Conservation (phyloP, 2,329 filamentous ascomycete species). For the Clathrospora elynae region DNA sequence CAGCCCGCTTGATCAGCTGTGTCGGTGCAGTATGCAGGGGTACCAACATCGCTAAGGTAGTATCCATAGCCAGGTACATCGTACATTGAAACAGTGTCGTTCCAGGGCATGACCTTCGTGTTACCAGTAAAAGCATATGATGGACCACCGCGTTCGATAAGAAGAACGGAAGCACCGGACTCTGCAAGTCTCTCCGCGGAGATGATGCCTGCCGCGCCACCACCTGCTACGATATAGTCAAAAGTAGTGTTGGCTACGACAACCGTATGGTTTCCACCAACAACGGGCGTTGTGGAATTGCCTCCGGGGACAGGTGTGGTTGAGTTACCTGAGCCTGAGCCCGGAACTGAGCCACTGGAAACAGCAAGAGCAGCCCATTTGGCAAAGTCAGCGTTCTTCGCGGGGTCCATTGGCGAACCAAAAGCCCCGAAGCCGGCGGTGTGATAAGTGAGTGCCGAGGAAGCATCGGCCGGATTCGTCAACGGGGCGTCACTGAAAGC, state of each 20-base stretch:
- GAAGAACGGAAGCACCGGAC: conserved; percentile 66
- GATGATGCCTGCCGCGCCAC: conserved; percentile 65
- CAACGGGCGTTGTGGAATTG: conserved; percentile 27
- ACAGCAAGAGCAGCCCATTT: conserved; percentile 45
- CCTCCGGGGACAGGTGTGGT: conserved; percentile 36
- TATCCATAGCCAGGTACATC: conserved; percentile 47
- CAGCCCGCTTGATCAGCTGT: conserved; percentile 74
- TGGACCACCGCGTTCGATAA: conserved; percentile 55
- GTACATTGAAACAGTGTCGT: conserved; percentile 45
- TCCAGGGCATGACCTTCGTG: conserved; percentile 39
- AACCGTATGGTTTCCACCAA: conserved; percentile 40
- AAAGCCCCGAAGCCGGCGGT: conserved; percentile 42
- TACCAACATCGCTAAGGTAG: conserved; percentile 39
- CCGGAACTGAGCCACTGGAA: conserved; percentile 18
- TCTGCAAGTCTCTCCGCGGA: conserved; percentile 64
- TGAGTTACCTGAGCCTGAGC: conserved; percentile 28
- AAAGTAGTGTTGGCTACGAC: conserved; percentile 51
- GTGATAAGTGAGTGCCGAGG: conserved; percentile 38
- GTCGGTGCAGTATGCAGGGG: conserved; percentile 60
- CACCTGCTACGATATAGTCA: conserved; percentile 68
- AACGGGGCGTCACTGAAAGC: conserved; percentile 35
- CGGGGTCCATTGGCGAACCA: conserved; percentile 36
- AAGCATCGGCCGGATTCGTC: conserved; percentile 31
- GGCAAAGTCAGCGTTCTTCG: conserved; percentile 39
- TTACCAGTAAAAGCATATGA: conserved; percentile 39